Evolutionary conservation across 2,329 filamentous ascomycete genomes (phyloP).

Genomic region (Plectosphaerella plurivora): DNA sequence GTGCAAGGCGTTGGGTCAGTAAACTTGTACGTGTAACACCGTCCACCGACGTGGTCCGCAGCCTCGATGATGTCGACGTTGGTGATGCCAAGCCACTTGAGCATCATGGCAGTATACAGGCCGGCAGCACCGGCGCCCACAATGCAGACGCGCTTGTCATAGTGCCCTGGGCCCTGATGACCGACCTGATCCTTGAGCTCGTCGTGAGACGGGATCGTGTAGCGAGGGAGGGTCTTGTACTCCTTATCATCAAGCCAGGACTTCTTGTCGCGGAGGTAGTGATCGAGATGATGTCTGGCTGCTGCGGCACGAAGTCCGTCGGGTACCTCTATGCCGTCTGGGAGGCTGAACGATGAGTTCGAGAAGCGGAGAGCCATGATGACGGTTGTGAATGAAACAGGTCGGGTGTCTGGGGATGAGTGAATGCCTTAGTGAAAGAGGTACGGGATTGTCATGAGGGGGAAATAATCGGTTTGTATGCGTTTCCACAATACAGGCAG

Average conservation of each 20-base stretch:
- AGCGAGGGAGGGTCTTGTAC: not conserved
- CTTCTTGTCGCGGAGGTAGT: not conserved
- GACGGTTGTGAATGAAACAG: not conserved
- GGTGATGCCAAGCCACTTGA: slow-evolving; percentile 20
- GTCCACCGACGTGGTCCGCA: slow-evolving; percentile 24
- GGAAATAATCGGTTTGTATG: too few relatives aligned
- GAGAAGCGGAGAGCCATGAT: not conserved
- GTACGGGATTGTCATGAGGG: too few relatives aligned
- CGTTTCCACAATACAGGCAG: too few relatives aligned
- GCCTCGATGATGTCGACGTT: slow-evolving; percentile 28
- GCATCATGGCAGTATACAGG: slow-evolving; percentile 26
- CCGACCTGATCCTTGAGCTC: not conserved
- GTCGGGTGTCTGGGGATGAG: too few relatives aligned
- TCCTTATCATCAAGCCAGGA: not conserved
- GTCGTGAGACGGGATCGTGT: not conserved
- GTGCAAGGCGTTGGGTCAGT: slow-evolving; percentile 5
- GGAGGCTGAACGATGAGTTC: too few relatives aligned
- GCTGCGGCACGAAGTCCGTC: not conserved
- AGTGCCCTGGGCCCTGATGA: not conserved
- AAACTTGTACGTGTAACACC: slow-evolving; percentile 28
- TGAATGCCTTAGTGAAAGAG: too few relatives aligned
- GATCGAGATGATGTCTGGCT: not conserved
- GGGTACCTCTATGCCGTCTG: not conserved
- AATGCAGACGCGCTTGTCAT: slow-evolving; percentile 19
- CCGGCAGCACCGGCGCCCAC: slow-evolving; percentile 30